Conservation (phyloP, 306 rosid species). For the Acacia acuminata region DNA sequence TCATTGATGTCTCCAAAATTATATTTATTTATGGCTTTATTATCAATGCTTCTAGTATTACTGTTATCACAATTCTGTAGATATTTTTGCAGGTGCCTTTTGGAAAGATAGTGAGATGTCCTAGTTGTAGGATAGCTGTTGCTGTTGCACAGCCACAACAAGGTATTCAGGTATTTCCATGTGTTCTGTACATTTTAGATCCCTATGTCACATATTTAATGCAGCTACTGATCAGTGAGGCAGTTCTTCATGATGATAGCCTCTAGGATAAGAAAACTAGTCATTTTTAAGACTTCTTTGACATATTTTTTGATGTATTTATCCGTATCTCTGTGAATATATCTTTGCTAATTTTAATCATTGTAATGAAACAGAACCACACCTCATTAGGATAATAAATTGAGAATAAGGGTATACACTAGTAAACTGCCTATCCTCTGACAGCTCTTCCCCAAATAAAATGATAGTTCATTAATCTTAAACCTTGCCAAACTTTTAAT, state of each 20-base stretch:
- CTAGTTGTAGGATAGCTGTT: conserved; percentile 80
- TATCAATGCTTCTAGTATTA: conserved; percentile 1
- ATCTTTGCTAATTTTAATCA: neutral
- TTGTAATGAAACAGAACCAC: neutral
- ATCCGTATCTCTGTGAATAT: neutral
- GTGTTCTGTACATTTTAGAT: conserved; percentile 7
- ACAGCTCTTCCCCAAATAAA: neutral
- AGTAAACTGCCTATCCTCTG: neutral
- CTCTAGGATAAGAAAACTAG: neutral
- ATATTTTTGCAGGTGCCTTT: conserved; percentile 71
- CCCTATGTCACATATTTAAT: neutral
- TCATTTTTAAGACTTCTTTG: conserved; percentile 6
- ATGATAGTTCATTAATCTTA: neutral
- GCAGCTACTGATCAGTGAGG: neutral
- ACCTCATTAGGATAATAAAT: conserved; percentile 24
- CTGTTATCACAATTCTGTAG: conserved; percentile 10
- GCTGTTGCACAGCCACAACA: conserved; percentile 96
- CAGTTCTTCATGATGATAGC: neutral
- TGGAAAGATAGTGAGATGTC: conserved; percentile 94
- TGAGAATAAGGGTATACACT: neutral
- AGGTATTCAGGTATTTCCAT: conserved; percentile 81
- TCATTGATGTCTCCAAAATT: conserved; percentile 16
- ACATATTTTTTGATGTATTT: neutral
- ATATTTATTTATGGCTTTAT: neutral
- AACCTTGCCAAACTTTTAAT: conserved; percentile 25